Conservation (phyloP, 2,329 filamentous ascomycete species). For the Clonostachys rhizophaga region DNA sequence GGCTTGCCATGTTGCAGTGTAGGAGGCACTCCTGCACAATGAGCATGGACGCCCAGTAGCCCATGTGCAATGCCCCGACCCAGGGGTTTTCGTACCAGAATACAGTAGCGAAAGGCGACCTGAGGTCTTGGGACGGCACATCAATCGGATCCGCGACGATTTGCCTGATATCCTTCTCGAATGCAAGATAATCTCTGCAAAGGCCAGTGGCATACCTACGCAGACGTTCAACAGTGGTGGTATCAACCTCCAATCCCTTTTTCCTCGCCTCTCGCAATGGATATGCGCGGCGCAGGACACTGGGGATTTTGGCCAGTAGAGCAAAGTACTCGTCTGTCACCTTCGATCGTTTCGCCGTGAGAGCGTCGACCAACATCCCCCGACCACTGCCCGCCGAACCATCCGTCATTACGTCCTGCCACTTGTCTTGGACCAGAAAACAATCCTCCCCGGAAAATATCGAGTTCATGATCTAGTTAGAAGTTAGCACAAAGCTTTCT, state of each 20-base stretch:
- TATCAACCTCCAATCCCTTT: neutral
- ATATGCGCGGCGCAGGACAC: constrained; percentile 1
- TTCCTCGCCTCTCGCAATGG: neutral
- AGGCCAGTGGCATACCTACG: neutral
- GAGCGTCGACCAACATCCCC: neutral
- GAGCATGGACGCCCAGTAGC: constrained; percentile 1
- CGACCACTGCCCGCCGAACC: too few species aligned
- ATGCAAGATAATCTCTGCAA: neutral
- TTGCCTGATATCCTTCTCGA: neutral
- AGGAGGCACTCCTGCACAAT: constrained; percentile 1
- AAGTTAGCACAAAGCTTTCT: neutral
- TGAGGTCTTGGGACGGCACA: neutral
- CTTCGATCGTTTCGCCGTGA: neutral
- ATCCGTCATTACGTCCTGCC: neutral
- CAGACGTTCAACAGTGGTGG: neutral
- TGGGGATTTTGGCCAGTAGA: constrained; percentile 1
- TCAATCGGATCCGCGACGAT: constrained; percentile 1
- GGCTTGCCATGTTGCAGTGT: neutral
- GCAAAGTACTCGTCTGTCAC: neutral
- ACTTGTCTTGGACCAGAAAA: neutral
- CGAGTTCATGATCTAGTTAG: constrained; percentile 2
- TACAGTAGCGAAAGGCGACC: constrained; percentile 1
- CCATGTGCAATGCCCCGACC: constrained; percentile 3
- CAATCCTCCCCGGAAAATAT: constrained; percentile 2
- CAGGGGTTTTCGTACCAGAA: constrained; percentile 1